Evolutionary conservation across 176 grass and related monocot species (phyloP), one percentile per base, ranked within the genome.

Genomic region (Poa pratensis): DNA sequence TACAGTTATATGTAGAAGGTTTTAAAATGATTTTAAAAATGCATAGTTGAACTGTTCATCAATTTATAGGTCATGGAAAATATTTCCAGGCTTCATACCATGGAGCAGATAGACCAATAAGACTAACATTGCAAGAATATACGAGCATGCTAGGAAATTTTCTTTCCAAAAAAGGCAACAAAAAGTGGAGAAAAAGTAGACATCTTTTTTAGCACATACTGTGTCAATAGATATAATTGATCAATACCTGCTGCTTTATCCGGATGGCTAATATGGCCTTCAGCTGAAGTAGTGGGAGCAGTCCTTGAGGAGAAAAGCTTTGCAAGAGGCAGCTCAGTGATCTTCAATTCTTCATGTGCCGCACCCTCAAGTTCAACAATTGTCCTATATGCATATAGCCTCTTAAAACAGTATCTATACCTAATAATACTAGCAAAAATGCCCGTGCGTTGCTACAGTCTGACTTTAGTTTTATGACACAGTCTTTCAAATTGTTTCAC

Each of bases 311-410:
- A 50, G 69, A 98, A 89, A 90, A 95, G 93, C 73, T 86, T 90
- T 15, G 89, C 87, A 86, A 98, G 91, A n/a, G 88, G 91, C 51
- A 95, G 77, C 85, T 95, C 93, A 50, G 86, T 94, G 77, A 95
- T 90, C 77, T 98, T 98, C 72, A 95, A 67, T 54, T 98, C 91
- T 88, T 98, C 96, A 26, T 95, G 89, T 82, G 96, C 93, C 72
- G 93, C 93, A 78, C 13, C 73, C 83, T 98, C 93, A 82, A 98
- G 86, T 73, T 98, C 96, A 72, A 95, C 75, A 49, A 98, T 92
- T 72, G 96, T 88, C 73, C 89, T 92, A 84, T 98, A 95, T 20
- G 39, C 16, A 26, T 94, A 98, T 62, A 91, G 96, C 72, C 87
- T 92, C 93, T 98, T 81, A 66, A 92, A 78, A 84, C 55, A 75